Evolutionary conservation across 2,329 filamentous ascomycete genomes (phyloP), one percentile per base, ranked within the genome.

Genomic region (Fusarium subglutinans): DNA sequence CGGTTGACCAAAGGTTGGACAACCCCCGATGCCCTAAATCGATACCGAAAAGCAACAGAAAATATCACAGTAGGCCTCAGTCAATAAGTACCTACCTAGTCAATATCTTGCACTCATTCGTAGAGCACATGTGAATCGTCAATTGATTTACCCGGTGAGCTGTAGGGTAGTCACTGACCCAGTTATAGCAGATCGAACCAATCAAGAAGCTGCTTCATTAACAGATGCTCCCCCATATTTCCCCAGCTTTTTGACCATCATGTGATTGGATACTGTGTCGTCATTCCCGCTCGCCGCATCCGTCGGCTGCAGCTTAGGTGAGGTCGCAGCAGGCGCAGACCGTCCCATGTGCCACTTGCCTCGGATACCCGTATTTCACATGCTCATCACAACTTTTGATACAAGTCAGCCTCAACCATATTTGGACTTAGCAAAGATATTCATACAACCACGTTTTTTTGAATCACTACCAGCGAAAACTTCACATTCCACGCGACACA

Each of bases 331-430:
- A 70, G 65, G 62, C 53, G 67, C 56, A 72, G 53, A 56, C 51
- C 33, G 62, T 75, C 70, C 63, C 76, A 75, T 77, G 76, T 78
- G 76, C 73, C 60, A 69, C 66, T 75, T 78, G 74, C 77, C 77
- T 79, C 77, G 77, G 77, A 77, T 69, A 77, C 71, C 66, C 58
- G 63, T 72, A 66, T 79, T 70, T 79, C 77, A 79, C 77, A 79
- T 79, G 77, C 74, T 72, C 76, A 77, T 68, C 45, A 65, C 48
- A 60, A 44, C 56, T 41, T 54, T 54, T 40, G 56, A 55, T 63
- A 44, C 65, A 63, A 50, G 68, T 54, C 65, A 71, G 51, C 38
- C 47, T 70, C 67, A 70, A 66, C 59, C 59, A 59, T 28, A 66
- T 53, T 66, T 44, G 53, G 65, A 37, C 53, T 47, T 45, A 70